Percentiles rank a stretch among this genome's conserved stretches.
Conservation (phyloP, 305 asterid genomes). For the Petunia hybrid region DNA sequence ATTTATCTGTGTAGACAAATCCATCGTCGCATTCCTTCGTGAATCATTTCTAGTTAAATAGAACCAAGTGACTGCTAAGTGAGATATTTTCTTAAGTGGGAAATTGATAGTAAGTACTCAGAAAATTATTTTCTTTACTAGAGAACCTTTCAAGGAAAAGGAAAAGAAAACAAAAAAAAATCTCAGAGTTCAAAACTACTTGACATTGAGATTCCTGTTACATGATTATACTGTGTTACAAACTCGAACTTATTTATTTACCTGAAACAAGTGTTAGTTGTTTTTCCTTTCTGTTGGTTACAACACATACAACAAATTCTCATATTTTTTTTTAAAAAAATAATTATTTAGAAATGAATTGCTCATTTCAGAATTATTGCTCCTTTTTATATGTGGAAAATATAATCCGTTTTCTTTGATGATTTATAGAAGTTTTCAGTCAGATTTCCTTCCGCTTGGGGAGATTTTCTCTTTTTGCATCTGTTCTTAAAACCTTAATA, state of each 20-base stretch:
- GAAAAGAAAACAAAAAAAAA: not conserved
- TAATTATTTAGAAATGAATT: too few species aligned
- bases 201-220: not conserved
- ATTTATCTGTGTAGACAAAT: not conserved
- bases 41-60: conserved; percentile 1
- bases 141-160: not conserved
- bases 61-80: conserved; percentile 13
- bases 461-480: conserved; percentile 20
- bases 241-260: not conserved
- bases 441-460: not conserved
- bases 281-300: conserved; percentile 18
- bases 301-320: not conserved
- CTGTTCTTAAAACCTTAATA: not conserved
- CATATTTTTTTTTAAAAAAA: too few species aligned
- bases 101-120: conserved; percentile 11
- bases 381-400: not conserved
- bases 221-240: conserved; percentile 5
- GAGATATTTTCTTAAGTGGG: not conserved
- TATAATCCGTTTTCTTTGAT: not conserved
- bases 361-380: conserved; percentile 4
- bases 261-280: not conserved
- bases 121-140: not conserved
- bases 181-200: not conserved
- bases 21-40: not conserved
- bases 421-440: not conserved